Base-by-base conservation (phyloP, 805 yeast genomes). In the Teunomyces stri region DNA sequence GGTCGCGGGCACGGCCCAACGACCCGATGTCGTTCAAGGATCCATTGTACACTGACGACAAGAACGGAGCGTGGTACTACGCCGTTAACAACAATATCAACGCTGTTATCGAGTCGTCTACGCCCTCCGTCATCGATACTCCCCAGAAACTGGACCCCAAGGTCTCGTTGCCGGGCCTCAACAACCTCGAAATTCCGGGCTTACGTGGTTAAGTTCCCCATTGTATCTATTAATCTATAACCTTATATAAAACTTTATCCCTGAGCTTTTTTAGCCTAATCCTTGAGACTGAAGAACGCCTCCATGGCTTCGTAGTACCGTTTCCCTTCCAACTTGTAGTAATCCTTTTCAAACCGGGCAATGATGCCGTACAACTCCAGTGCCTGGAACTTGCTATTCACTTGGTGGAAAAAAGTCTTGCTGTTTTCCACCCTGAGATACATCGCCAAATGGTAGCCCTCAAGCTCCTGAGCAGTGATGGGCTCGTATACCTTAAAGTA, bases 1-100 rank as follows among this genome's bases (percentile, higher is more conserved):
- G 99, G 99, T 82, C 91, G 27, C 75, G 99, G 44, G 86, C 96
- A 1, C 76, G 96, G 61, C 97, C 97, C 1, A 85, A 84, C 55
- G 99, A 94, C 69, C 86, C 89, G 0, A 80, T 79, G 60, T 87
- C 88, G 2, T 89, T 81, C 69, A 81, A 83, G 53, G 96, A 89
- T 63, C 86, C 89, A 12, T 82, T 89, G 47, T 89, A 90, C 66
- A 85, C 89, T 13, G 75, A 80, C 61, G 80, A 79, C 37, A 80
- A 80, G 54, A 70, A 69, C 43, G 82, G 80, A 33, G 82, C 83
- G 5, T 80, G 84, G 84, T 73, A 73, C 57, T 73, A 72, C 49
- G 69, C 72, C 16, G 76, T 72, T 28, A 73, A 73, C 55, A 73
- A 73, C 54, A 71, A 72, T 51, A 63, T 72, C 40, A 73, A 72